phyloP scores from a whole-genome alignment of 495 filamentous ascomycete species.

The Hyaloscypha hepaticicola region DNA sequence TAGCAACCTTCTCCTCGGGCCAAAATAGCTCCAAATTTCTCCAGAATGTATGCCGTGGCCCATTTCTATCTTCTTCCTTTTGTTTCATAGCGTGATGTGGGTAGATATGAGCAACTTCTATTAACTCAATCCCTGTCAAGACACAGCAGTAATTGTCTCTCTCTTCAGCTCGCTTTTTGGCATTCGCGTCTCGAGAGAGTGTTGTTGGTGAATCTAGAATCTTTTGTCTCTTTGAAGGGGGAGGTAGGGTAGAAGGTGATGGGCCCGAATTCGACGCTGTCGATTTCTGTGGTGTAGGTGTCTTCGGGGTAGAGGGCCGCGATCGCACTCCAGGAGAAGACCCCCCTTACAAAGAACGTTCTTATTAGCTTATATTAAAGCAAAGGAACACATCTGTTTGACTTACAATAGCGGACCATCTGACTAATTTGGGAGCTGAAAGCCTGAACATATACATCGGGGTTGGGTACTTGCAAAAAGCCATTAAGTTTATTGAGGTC shows the following conservation, averaged over 20 bases:
- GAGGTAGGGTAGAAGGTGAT: conserved; percentile 16
- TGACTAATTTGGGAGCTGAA: conserved; percentile 1
- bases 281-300: conserved; percentile 9
- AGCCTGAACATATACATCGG: not conserved
- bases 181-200: conserved; percentile 11
- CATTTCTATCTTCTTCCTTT: conserved; percentile 20
- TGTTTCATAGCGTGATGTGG: conserved; percentile 10
- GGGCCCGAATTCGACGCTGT: conserved; percentile 7
- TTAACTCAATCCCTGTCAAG: conserved; percentile 5
- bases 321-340: conserved; percentile 1
- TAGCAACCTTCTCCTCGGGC: conserved; percentile 25
- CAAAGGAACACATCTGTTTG: conserved; percentile 8
- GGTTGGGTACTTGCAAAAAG: not conserved
- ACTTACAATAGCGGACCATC: conserved; percentile 18
- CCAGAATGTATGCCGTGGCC: conserved; percentile 23
- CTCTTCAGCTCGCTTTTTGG: conserved; percentile 7
- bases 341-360: not conserved
- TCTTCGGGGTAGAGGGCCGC: conserved; percentile 11
- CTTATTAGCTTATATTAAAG: conserved; percentile 16
- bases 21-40: conserved; percentile 17
- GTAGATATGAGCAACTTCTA: conserved; percentile 28
- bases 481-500: conserved; percentile 12
- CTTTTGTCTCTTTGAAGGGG: conserved; percentile 16
- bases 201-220: conserved; percentile 10
- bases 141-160: conserved; percentile 27